Evolutionary conservation across 2,329 filamentous ascomycete genomes (phyloP), one percentile per base, ranked within the genome.

Genomic region (Xylaria sp.): DNA sequence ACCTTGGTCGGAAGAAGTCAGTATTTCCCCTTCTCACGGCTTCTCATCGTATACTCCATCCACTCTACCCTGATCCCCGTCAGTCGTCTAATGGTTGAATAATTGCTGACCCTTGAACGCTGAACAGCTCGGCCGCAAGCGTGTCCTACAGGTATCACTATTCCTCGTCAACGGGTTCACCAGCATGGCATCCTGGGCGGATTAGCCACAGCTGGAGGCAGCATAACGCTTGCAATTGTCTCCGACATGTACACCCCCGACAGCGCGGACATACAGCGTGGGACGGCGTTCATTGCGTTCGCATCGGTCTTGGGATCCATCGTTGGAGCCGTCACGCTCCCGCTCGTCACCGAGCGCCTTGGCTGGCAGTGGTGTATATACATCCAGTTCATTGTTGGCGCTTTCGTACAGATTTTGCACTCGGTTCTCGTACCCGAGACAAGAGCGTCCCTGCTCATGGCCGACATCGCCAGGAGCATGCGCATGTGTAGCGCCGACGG

Each of bases 351-450:
- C 68, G 69, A 80, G 22, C 84, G 83, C 62, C 75, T 88, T 0
- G 66, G 73, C 37, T 93, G 89, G 89, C 79, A 81, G 60, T 91
- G 88, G 88, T 84, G 80, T 47, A 91, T 93, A 67, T 93, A 89
- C 89, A 86, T 92, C 51, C 89, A 92, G 70, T 79, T 92, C 55
- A 90, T 92, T 62, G 83, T 92, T 47, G 89, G 90, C n/a, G 85
- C 73, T 9, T 79, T 83, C 24, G 82, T 90, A 2, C 88, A 91
- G 66, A 16, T 81, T 2, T 64, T 89, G 2, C 88, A 91, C 67
- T 75, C 86, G 50, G 63, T 87, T 54, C 73, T 82, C 17, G 89
- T 93, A 1, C 89, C 89, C 0, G 90, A 93, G 70, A 93, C 90
- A 0, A 80, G 90, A 43, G 80, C 84, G 1, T 90, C 86, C 2